phyloP scores from a whole-genome alignment of 352 stramenopile species.

The Phytophthora capsici region DNA sequence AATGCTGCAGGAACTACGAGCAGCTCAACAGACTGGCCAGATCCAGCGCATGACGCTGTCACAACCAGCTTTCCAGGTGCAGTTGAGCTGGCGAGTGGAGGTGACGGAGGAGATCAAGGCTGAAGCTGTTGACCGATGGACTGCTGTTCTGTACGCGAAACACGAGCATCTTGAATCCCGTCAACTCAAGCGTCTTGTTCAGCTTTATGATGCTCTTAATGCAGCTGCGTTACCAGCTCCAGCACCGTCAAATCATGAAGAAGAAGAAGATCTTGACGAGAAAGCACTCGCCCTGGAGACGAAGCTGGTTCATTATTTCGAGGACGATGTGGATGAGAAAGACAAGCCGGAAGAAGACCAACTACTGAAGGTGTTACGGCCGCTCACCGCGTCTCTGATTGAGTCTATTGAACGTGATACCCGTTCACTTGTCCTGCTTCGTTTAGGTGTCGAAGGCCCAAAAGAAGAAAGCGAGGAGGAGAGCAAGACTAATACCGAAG shows the following conservation, averaged over 20 bases:
- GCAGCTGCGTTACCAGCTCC: slow-evolving; percentile 41
- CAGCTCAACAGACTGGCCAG: slow-evolving; percentile 56
- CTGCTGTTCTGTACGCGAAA: slow-evolving; percentile 57
- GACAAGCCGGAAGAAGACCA: slow-evolving; percentile 36
- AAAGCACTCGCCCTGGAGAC: slow-evolving; percentile 52
- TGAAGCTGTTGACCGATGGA: slow-evolving; percentile 42
- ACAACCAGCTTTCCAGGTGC: slow-evolving; percentile 55
- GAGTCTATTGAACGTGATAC: slow-evolving; percentile 66
- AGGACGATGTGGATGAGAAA: slow-evolving; percentile 38
- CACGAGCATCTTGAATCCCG: slow-evolving; percentile 63
- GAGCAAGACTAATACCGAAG: slow-evolving; percentile 23
- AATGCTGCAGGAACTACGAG: slow-evolving; percentile 59
- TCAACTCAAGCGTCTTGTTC: slow-evolving; percentile 63
- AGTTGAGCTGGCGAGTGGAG: slow-evolving; percentile 42
- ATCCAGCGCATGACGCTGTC: slow-evolving; percentile 69
- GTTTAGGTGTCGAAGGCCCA: slow-evolving; percentile 16
- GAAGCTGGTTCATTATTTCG: slow-evolving; percentile 72
- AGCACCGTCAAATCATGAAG: slow-evolving; percentile 8
- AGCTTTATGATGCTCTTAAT: slow-evolving; percentile 61
- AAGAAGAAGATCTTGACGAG: slow-evolving; percentile 25
- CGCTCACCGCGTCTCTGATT: slow-evolving; percentile 56
- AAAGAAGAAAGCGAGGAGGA: slow-evolving; percentile 25
- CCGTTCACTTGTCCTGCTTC: slow-evolving; percentile 40
- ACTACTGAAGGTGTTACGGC: slow-evolving; percentile 42
- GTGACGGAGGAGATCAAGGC: slow-evolving; percentile 5